Base-by-base conservation (phyloP, 305 asterid species). In the Nicotiana rustica region DNA sequence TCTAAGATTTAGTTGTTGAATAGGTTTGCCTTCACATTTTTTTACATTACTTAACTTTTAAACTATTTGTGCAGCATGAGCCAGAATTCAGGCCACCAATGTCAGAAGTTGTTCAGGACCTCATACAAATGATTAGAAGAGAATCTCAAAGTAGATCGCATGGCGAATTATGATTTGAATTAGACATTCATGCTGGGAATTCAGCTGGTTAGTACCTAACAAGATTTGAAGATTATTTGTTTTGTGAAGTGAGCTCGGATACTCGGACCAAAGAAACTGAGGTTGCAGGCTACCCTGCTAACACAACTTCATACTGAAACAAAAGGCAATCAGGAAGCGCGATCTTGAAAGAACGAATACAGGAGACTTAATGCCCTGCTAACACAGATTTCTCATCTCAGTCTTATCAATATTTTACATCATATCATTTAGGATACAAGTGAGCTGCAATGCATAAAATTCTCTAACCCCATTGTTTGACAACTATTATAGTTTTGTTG, bases 81-180 rank as follows among this genome's bases (percentile, higher is more conserved):
- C 90, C 86, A 76, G 90, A 86, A 76, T 88, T 84, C 52, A 84
- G 90, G 83, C 90, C 90, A 47, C 86, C 85, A 8, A 86, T 88
- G 90, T 86, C 90, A 21, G 90, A 86, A 81, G 87, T 88, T 65
- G 90, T 88, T 66, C 89, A 86, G 81, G 85, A 88, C 83, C 84
- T 88, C 57, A 35, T 82, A 44, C 87, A 84, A 71, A 84, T 88
- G 90, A 80, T 86, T 49, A 66, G 60, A 69, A 87, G 85, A 84
- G 88, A 85, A 36, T 65, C 86, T 77, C 65, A 85, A 7, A 81
- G 65, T 49, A 71, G 84, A 77, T 64, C 83, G 35, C 80, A 87
- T 17, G 71, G 85, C 35, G 81, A 77, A 77, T 44, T 44, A 44
- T 77, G 81, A 77, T 31, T 77, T 77, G 52, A 77, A 14, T 77